phyloP scores from a whole-genome alignment of 768 basidiomycete genomes.

The Tulasnella sp. region DNA sequence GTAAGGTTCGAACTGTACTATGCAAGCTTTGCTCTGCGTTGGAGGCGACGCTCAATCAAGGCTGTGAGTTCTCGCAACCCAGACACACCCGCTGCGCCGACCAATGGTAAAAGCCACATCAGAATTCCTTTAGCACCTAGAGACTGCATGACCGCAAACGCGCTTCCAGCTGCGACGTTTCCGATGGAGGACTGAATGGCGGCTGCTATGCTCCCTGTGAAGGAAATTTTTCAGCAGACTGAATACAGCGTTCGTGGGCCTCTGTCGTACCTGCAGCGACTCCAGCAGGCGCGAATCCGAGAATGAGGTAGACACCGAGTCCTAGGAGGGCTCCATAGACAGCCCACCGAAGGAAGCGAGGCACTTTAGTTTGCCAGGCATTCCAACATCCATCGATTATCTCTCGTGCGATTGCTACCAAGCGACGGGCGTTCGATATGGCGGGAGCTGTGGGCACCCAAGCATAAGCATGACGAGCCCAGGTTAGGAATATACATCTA shows the following conservation, averaged over 20 bases:
- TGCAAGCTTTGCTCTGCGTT: no score
- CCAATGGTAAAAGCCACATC: neutral
- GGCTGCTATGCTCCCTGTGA: neutral
- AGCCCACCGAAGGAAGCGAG: neutral
- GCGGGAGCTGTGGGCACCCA: no score
- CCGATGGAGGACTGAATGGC: neutral
- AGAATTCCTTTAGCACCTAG: no score
- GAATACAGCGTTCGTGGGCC: neutral
- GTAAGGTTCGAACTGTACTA: no score
- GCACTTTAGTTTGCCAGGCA: neutral
- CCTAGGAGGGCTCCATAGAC: neutral
- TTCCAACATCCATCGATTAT: neutral
- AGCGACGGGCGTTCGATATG: neutral
- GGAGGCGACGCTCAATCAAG: no score
- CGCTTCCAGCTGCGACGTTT: no score
- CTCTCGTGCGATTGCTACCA: neutral
- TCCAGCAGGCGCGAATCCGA: neutral
- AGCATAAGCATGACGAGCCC: no score
- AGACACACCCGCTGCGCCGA: no score
- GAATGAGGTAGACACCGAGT: neutral
- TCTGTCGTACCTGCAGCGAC: neutral
- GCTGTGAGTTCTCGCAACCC: no score
- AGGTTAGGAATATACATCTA: no score
- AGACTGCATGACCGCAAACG: no score
- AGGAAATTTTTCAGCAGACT: neutral